Evolutionary conservation across 805 yeast genomes (phyloP), one percentile per base, ranked within the genome.

Genomic region (Sungouiozyma intestinalis): DNA sequence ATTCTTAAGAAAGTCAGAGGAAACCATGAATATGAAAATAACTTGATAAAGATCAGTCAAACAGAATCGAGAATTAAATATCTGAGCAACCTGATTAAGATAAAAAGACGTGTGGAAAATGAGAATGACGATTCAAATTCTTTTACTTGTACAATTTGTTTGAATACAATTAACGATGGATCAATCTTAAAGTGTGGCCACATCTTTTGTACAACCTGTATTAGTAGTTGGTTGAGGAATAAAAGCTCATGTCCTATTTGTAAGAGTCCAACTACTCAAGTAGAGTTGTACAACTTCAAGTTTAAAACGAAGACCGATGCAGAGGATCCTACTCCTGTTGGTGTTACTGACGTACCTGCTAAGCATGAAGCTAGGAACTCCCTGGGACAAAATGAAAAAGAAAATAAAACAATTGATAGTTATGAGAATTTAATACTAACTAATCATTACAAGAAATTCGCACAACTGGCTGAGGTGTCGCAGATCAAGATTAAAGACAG

Each of bases 141-240:
- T 8, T 57, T 57, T 34, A 61, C 71, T 16, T 92, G 98, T 60
- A 73, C 79, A 27, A 88, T 92, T 46, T 92, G 98, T 58, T 75
- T 82, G 16, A 71, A 78, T 3, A 57, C 73, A 1, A 85, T 87
- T 39, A 67, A 74, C 2, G 68, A 77, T 33, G 98, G 98, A 0
- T 73, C 92, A 0, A 66, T 92, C 43, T 81, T 95, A 0, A 77
- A 77, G 8, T 92, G 98, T 69, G 97, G 97, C 0, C 98, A 92
- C 62, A 79, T 78, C 50, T 92, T 82, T 56, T 92, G 98, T 58
- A 74, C 76, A 44, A 83, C 75, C 1, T 92, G 98, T 59, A 66
- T 92, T 32, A 70, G 65, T 16, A 77, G 70, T 42, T 92, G 98
- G 98, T 56, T 82, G 40, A 63, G 61, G 16, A 66, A 66, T 14